Conservation (phyloP, 768 basidiomycete genomes). For the Mycena olivaceomarginata region DNA sequence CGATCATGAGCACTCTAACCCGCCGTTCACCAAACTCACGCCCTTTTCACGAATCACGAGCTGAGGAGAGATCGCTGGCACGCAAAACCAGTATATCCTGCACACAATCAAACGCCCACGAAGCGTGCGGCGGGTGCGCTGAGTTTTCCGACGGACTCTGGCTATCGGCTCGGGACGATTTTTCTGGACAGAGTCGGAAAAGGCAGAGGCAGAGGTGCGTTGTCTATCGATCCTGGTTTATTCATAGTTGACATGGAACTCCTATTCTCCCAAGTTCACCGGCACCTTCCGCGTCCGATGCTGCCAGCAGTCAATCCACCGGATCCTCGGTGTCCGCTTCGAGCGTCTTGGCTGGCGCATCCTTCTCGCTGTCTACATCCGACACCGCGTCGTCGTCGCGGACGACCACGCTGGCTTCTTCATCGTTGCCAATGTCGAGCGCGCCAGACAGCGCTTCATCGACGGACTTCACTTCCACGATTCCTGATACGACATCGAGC, state of each 20-base stretch:
- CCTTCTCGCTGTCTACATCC: slow-evolving; percentile 7
- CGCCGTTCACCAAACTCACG: slow-evolving; percentile 1
- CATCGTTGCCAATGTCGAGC: neutral
- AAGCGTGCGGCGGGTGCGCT: no score
- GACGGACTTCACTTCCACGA: neutral
- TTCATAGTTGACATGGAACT: slow-evolving; percentile 15
- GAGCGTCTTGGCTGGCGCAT: neutral
- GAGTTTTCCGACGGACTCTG: no score
- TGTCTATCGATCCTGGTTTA: slow-evolving; percentile 1
- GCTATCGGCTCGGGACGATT: neutral
- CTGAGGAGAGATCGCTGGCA: slow-evolving; percentile 2
- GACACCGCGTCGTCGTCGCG: neutral
- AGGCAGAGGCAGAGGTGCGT: slow-evolving; percentile 16
- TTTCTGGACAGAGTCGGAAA: neutral
- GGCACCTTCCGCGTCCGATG: slow-evolving; percentile 6
- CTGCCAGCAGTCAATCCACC: slow-evolving; percentile 8
- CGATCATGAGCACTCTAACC: slow-evolving; percentile 5
- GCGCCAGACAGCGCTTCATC: slow-evolving; percentile 1
- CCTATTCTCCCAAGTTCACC: slow-evolving; percentile 8
- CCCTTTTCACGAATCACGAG: slow-evolving; percentile 13
- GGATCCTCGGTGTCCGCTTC: slow-evolving; percentile 10
- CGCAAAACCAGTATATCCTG: neutral
- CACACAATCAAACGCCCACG: no score
- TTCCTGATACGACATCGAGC: neutral
- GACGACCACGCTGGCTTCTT: neutral